Percentiles rank a stretch among this genome's conserved stretches.
These are phyloP conservation scores for Leccinum griseonigrum DNA, from an alignment of 1,284 basidiomycete genomes.

Conservation along the genomic window DNA sequence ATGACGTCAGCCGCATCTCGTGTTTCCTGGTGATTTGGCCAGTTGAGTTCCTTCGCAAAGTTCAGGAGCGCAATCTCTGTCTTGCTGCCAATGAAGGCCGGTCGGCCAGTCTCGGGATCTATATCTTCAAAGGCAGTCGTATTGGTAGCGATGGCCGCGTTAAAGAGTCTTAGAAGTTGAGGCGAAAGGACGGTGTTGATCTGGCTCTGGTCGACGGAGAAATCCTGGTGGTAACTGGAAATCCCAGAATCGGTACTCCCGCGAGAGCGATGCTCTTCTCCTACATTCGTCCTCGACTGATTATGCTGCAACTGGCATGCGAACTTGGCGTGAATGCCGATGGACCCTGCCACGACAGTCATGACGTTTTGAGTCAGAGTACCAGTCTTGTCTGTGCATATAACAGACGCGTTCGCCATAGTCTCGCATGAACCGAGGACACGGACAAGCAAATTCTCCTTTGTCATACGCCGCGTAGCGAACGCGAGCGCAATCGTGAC, in stretches of 20 bases:
- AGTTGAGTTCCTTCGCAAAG: conserved; percentile 85
- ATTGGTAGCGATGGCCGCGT: conserved; percentile 88
- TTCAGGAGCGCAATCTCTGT: conserved; percentile 93
- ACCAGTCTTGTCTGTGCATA: conserved; percentile 96
- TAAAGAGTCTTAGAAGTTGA: conserved; percentile 70
- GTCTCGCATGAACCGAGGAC: conserved; percentile 96
- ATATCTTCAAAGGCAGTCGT: conserved; percentile 93
- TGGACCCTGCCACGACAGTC: conserved; percentile 93
- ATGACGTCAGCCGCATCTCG: conserved; percentile 70
- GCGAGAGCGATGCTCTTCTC: conserved; percentile 46
- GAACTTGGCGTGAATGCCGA: conserved; percentile 94
- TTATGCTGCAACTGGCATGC: conserved; percentile 80
- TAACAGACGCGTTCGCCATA: conserved; percentile 96
- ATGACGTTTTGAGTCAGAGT: conserved; percentile 94
- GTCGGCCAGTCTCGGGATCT: conserved; percentile 62
- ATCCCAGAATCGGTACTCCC: conserved; percentile 30
- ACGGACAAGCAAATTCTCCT: conserved; percentile 92
- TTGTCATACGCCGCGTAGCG: conserved; percentile 96
- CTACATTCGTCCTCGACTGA: conserved; percentile 70
- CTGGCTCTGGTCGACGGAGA: conserved; percentile 78
- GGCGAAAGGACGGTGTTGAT: conserved; percentile 67
- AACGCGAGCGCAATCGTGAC: conserved; percentile 96
- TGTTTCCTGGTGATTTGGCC: conserved; percentile 73
- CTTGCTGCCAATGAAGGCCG: conserved; percentile 89
- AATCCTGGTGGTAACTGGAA: conserved; percentile 62